Conservation (phyloP, 139 green algal species). For the Zygnema circumcarinatum region DNA sequence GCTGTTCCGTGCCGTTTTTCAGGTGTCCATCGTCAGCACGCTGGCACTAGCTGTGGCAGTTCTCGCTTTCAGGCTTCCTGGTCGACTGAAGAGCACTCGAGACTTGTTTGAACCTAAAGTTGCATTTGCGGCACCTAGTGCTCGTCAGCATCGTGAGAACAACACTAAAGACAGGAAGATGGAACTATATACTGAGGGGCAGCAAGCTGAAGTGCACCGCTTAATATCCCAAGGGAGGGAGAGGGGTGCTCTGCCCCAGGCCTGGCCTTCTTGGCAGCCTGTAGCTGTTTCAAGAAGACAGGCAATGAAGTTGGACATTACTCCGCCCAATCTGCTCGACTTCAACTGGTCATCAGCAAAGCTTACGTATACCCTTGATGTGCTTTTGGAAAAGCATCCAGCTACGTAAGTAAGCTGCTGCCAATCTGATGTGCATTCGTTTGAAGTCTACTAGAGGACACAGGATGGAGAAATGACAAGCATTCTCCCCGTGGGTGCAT, state of each 20-base stretch:
- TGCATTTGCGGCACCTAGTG: not conserved
- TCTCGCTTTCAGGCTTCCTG: not conserved
- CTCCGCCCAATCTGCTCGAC: not conserved
- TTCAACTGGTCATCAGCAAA: conserved; percentile 20
- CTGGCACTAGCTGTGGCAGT: not conserved
- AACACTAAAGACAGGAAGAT: not conserved
- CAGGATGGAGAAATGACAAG: not conserved
- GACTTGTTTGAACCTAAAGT: not conserved
- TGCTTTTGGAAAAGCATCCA: conserved; percentile 23
- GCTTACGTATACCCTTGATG: conserved; percentile 13
- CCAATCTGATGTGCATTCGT: not conserved
- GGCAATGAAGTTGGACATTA: conserved; percentile 4
- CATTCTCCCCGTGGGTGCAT: not conserved
- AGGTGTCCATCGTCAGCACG: not conserved
- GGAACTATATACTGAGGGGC: not conserved
- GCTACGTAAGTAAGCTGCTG: not conserved
- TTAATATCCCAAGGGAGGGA: not conserved
- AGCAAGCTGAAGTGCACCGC: too few relatives aligned
- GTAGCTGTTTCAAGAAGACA: not conserved
- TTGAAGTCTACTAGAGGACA: not conserved
- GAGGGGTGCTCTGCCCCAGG: not conserved
- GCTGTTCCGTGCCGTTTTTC: not conserved
- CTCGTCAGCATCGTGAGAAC: not conserved
- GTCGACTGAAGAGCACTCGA: not conserved
- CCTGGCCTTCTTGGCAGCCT: not conserved